Percentiles rank a stretch among this genome's conserved stretches.
These are phyloP conservation scores for Rhizopogon salebrosus DNA, from an alignment of 768 basidiomycete species.

Conservation along the genomic window DNA sequence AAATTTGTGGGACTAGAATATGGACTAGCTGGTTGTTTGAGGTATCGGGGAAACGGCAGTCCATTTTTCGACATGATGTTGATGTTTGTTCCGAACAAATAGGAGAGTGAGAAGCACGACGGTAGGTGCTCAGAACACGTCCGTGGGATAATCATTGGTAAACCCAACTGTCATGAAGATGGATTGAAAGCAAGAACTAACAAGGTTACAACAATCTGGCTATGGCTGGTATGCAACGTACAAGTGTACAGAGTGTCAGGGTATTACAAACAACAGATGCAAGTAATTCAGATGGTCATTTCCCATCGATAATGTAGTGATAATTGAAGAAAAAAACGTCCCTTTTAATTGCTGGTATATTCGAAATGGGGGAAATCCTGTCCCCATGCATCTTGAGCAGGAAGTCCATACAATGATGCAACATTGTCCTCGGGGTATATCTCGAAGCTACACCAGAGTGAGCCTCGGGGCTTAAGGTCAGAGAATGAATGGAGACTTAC, in stretches of 20 bases:
- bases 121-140: not conserved
- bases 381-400: slow-evolving; percentile 58
- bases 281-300: slow-evolving; percentile 2
- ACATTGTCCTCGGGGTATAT: slow-evolving; percentile 73
- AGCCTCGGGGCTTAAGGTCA: slow-evolving; percentile 6
- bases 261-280: slow-evolving; percentile 10
- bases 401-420: slow-evolving; percentile 52
- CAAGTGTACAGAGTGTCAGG: not conserved
- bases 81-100: slow-evolving; percentile 29
- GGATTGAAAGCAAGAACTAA: not conserved
- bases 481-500: slow-evolving; percentile 40
- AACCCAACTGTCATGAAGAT: slow-evolving; percentile 9
- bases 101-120: slow-evolving; percentile 14
- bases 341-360: slow-evolving; percentile 37
- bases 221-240: slow-evolving; percentile 1
- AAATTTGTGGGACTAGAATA: not conserved
- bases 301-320: slow-evolving; percentile 7
- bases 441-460: slow-evolving; percentile 51
- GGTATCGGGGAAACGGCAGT: slow-evolving; percentile 21
- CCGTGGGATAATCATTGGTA: not conserved
- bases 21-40: slow-evolving; percentile 8
- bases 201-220: slow-evolving; percentile 5
- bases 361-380: slow-evolving; percentile 75
- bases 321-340: slow-evolving; percentile 3
- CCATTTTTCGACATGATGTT: slow-evolving; percentile 31